Evolutionary conservation across 225 moss, liverwort and hornwort genomes (phyloP), one percentile per base, ranked within the genome.

Genomic region (Pseudoscleropodium purum): DNA sequence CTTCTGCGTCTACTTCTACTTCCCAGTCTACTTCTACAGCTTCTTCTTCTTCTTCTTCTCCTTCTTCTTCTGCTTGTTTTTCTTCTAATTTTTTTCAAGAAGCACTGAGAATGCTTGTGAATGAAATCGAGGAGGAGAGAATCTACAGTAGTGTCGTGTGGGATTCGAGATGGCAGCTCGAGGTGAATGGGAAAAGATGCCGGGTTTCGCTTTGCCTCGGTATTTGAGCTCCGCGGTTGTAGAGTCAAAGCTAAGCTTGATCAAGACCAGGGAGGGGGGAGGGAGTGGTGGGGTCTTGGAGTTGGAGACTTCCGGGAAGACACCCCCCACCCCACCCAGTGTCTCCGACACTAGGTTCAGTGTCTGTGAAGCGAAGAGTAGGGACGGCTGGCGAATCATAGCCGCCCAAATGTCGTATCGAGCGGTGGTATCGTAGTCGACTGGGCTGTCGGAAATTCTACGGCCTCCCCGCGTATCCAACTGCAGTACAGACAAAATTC

Each of bases 181-280:
- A 91, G 87, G 65, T 21, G 61, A 43, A 41, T 25, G 45, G 11
- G 66, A 20, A 7, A 17, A 77, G 75, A 87, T 85, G 81, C 70
- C 66, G 25, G 41, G 30, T 43, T 67, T 7, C 13, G 68, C 51
- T n/a, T 15, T 18, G 60, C 33, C 81, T 91, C 24, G 91, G 89
- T 88, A 88, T 75, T 86, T 90, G 91, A 82, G 85, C 91, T 75
- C 25, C 88, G 41, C 18, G 67, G 29, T 26, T 23, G 77, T 79
- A 74, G 91, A 91, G 93, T 93, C 91, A 91, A 90, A 70, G 81
- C 31, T 24, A 90, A 84, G 93, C 91, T 43, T 79, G 87, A 56
- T 79, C 18, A 67, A 57, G 43, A 39, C 78, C 52, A 14, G 43
- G 54, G 8, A 11, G 34, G 23, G 18, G 33, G 15, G 19, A 0